These are phyloP conservation scores for Neoarthrinium moseri DNA, from an alignment of 2,329 filamentous ascomycete genomes.

Conservation along the genomic window DNA sequence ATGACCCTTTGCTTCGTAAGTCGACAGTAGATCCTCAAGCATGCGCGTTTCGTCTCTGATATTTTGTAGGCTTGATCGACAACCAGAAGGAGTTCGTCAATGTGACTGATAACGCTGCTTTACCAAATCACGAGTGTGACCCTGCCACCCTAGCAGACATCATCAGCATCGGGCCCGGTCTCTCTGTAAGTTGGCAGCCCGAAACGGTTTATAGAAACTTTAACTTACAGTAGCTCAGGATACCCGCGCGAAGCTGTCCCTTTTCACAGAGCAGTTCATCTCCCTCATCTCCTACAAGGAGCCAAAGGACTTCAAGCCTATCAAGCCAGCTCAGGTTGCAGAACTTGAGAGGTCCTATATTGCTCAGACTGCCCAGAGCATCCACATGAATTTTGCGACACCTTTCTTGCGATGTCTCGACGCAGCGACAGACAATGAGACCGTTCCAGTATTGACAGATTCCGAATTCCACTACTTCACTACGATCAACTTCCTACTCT, in stretches of 20 bases:
- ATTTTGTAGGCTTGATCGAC: conserved; percentile 36
- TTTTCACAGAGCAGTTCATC: conserved; percentile 51
- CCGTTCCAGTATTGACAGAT: background rate
- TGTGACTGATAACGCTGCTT: conserved; percentile 50
- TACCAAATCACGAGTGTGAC: conserved; percentile 45
- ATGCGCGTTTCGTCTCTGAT: conserved; percentile 11
- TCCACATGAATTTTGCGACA: background rate
- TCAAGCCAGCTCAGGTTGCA: conserved; percentile 34
- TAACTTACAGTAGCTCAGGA: conserved; percentile 32
- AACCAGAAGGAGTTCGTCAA: conserved; percentile 39
- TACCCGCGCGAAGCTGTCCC: conserved; percentile 44
- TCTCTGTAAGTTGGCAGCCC: conserved; percentile 47
- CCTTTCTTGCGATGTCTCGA: background rate
- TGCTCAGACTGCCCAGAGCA: background rate
- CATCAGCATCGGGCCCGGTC: conserved; percentile 49
- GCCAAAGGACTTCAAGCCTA: conserved; percentile 49
- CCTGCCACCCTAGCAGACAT: conserved; percentile 39
- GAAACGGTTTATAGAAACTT: background rate
- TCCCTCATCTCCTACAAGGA: conserved; percentile 48
- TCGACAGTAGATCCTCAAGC: conserved; percentile 4
- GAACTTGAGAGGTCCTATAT: conserved; percentile 34
- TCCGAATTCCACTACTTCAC: conserved; percentile 8
- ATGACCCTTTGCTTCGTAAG: conserved; percentile 47
- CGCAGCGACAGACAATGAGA: background rate
- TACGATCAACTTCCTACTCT: conserved; percentile 3